Percentiles rank a stretch among this genome's conserved stretches.
phyloP scores from a whole-genome alignment of 352 stramenopile genomes.

The Phytophthora crassamura region DNA sequence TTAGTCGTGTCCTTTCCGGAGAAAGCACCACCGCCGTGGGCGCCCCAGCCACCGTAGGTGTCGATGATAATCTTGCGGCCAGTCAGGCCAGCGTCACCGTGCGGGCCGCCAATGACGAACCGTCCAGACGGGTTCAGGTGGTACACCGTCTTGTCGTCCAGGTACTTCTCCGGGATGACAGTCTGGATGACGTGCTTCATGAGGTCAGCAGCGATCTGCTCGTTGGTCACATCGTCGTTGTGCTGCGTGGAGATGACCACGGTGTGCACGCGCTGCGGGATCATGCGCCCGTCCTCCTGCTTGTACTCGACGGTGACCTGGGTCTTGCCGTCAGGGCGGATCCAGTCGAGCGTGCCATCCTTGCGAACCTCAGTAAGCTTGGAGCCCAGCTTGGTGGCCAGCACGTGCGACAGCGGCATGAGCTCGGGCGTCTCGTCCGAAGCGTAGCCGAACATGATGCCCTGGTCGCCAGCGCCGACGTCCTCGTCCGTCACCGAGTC shows the following conservation, averaged over 20 bases:
- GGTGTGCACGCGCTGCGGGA: slow-evolving; percentile 98
- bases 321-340: slow-evolving; percentile 99
- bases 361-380: slow-evolving; percentile 99
- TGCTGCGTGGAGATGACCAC: slow-evolving; percentile 99
- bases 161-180: slow-evolving; percentile 98
- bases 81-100: slow-evolving; percentile 98
- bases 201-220: slow-evolving; percentile 98
- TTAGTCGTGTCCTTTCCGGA: slow-evolving; percentile 99
- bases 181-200: slow-evolving; percentile 99
- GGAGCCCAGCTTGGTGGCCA: slow-evolving; percentile 96
- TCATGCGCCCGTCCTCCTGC: slow-evolving; percentile 93
- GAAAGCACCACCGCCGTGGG: slow-evolving; percentile 98
- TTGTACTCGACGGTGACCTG: slow-evolving; percentile 99
- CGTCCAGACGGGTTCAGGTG: slow-evolving; percentile 99
- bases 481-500: slow-evolving; percentile 97
- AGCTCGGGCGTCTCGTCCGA: slow-evolving; percentile 97
- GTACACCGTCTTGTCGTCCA: slow-evolving; percentile 99
- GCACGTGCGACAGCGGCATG: slow-evolving; percentile 98
- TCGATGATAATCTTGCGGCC: slow-evolving; percentile 99
- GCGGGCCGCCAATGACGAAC: slow-evolving; percentile 99
- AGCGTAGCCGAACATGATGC: slow-evolving; percentile 95
- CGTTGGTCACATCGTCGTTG: slow-evolving; percentile 98
- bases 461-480: slow-evolving; percentile 98
- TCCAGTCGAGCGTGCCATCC: slow-evolving; percentile 98
- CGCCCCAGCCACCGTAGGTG: slow-evolving; percentile 99